Evolutionary conservation across 768 basidiomycete species (phyloP).

Genomic region (Tulasnella sp.): DNA sequence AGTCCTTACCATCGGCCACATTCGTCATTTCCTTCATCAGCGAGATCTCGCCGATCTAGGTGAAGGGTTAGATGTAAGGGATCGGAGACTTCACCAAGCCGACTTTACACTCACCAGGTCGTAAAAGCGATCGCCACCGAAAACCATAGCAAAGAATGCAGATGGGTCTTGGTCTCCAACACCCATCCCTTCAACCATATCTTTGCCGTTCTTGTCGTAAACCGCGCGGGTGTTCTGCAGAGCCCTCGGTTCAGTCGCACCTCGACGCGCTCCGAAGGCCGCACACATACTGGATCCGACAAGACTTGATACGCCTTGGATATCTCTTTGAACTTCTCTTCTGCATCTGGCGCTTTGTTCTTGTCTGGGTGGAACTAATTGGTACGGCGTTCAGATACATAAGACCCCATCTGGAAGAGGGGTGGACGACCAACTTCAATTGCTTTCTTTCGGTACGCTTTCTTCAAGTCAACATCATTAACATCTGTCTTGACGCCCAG

Average conservation of each 20-base stretch:
- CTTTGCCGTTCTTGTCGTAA: conserved; percentile 95
- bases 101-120: conserved; percentile 72
- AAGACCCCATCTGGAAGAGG: background rate
- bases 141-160: conserved; percentile 93
- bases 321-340: conserved; percentile 96
- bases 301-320: conserved; percentile 98
- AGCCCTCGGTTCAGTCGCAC: conserved; percentile 15
- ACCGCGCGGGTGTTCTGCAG: conserved; percentile 77
- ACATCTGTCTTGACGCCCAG: conserved; percentile 72
- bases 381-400: conserved; percentile 18
- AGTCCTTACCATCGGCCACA: conserved; percentile 56
- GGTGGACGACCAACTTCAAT: conserved; percentile 68
- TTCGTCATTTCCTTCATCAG: conserved; percentile 93
- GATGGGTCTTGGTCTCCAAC: conserved; percentile 87
- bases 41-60: conserved; percentile 93
- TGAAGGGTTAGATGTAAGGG: conserved; percentile 25
- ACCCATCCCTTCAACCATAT: conserved; percentile 83
- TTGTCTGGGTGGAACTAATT: conserved; percentile 91
- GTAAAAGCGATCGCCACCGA: conserved; percentile 89
- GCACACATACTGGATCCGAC: conserved; percentile 69
- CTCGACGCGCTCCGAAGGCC: background rate
- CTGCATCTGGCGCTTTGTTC: conserved; percentile 89
- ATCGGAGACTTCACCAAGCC: background rate
- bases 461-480: conserved; percentile 83
- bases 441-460: conserved; percentile 91